Base-by-base conservation (phyloP, 2,329 filamentous ascomycete genomes). In the Scytalidium lignicola region DNA sequence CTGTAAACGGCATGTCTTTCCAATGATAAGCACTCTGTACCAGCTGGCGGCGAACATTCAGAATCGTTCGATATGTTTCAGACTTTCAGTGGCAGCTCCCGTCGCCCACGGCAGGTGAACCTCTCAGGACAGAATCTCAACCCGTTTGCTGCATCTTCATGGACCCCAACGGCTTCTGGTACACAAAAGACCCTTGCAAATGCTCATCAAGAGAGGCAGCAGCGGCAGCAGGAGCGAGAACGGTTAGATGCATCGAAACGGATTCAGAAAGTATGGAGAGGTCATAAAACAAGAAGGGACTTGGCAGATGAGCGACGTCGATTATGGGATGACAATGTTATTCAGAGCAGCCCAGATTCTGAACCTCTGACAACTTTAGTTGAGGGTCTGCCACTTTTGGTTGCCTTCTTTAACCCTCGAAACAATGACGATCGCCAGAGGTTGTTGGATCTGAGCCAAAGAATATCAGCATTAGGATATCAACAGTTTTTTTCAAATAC, bases 91-190 rank as follows among this genome's bases (percentile, higher is more conserved):
- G 93, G 93, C 59, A 88, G 73, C 69, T 88, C 90, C 60, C 85
- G 89, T 62, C 87, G 88, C 58, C 85, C 86, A 53, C 85, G 93
- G 57, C 91, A 96, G 67, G 90, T 97, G 65, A 96, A 97, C 70
- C 84, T 99, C 53, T 93, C 90, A 57, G 93, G 90, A 54, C 86
- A 91, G 59, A 82, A 81, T 56, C 74, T 75, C 45, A 95, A 96
- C 62, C 89, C 90, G 3, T 95, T 93, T 67, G 83, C 79, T 52
- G 80, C 80, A 57, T 76, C 76, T 26, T 73, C 75, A 40, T 81
- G 82, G 75, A 71, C 72, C 15, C 73, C 79, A 3, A 70, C 76
- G 12, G 76, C 77, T 15, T 75, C 81, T 1, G 85, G 83, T 17
- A 77, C 87, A 4, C 88, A 89, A 60, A 85, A 86, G 61, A 86